Evolutionary conservation across 148 eudicot genomes (phyloP).

Genomic region (Chenopodium quinoa): DNA sequence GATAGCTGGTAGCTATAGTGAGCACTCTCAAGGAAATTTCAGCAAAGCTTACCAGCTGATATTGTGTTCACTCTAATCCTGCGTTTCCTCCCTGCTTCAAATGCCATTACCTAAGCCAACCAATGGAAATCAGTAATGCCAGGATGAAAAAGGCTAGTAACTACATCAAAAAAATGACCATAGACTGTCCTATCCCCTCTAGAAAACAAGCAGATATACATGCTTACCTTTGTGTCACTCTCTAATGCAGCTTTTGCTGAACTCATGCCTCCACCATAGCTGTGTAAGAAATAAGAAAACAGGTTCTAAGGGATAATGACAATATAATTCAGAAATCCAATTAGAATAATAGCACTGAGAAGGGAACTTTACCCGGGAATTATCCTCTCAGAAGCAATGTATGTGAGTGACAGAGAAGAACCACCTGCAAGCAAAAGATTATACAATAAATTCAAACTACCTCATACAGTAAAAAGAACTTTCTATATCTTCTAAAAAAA

Average conservation of each 20-base stretch:
- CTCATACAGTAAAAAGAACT: neutral
- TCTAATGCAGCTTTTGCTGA: constrained; percentile 98
- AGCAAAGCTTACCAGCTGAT: constrained; percentile 71
- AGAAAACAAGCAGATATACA: neutral
- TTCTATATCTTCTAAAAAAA: neutral
- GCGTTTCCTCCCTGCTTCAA: constrained; percentile 91
- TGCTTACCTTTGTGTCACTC: constrained; percentile 81
- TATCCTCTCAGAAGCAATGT: constrained; percentile 91
- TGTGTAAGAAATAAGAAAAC: constrained; percentile 25
- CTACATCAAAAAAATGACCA: neutral
- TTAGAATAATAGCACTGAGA: neutral
- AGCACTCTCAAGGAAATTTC: neutral
- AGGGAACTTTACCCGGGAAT: constrained; percentile 75
- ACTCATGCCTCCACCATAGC: constrained; percentile 99
- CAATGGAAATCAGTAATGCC: neutral
- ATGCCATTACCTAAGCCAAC: constrained; percentile 70
- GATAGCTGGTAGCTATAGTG: neutral
- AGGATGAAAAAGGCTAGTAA: neutral
- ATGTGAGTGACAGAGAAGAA: constrained; percentile 85
- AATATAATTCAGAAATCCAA: neutral
- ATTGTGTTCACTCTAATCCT: constrained; percentile 87
- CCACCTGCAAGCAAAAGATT: constrained; percentile 58
- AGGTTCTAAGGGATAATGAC: constrained; percentile 6
- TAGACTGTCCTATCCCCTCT: neutral
- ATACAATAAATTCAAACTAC: neutral